Conservation (phyloP, 1,139 yeast genomes). For the Yamadazyma buinensis region DNA sequence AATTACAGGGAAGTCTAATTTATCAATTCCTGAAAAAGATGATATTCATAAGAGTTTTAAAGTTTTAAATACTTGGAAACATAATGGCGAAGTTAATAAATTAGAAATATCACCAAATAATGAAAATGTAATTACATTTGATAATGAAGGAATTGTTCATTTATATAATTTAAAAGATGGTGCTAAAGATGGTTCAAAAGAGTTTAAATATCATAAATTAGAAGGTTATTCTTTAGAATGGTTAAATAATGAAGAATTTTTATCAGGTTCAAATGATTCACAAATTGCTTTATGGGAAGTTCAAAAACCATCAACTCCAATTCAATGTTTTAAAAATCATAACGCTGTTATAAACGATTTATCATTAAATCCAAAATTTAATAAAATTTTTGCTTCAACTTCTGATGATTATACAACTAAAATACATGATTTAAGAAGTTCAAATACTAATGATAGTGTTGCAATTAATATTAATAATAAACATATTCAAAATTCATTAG, state of each 20-base stretch:
- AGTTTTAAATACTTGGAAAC: constrained; percentile 44
- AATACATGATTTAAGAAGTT: constrained; percentile 58
- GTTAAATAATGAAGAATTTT: constrained; percentile 44
- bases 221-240: constrained; percentile 76
- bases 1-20: constrained; percentile 18
- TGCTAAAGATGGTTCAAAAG: constrained; percentile 19
- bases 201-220: constrained; percentile 55
- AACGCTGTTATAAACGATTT: constrained; percentile 53
- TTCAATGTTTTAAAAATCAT: constrained; percentile 43
- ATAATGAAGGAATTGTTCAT: constrained; percentile 47
- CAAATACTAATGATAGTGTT: constrained; percentile 32
- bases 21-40: constrained; percentile 23
- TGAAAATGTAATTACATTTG: constrained; percentile 44
- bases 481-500: constrained; percentile 47
- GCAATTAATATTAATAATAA: constrained; percentile 41
- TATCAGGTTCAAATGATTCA: constrained; percentile 67
- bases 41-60: constrained; percentile 23
- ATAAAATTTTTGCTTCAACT: constrained; percentile 61
- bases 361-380: constrained; percentile 37
- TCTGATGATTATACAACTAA: constrained; percentile 69
- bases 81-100: constrained; percentile 52
- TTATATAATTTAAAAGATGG: constrained; percentile 30
- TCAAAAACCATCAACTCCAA: constrained; percentile 39
- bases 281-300: constrained; percentile 71
- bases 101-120: constrained; percentile 36